Conservation (phyloP, 2,329 filamentous ascomycete species). For the Phialophora tarda region DNA sequence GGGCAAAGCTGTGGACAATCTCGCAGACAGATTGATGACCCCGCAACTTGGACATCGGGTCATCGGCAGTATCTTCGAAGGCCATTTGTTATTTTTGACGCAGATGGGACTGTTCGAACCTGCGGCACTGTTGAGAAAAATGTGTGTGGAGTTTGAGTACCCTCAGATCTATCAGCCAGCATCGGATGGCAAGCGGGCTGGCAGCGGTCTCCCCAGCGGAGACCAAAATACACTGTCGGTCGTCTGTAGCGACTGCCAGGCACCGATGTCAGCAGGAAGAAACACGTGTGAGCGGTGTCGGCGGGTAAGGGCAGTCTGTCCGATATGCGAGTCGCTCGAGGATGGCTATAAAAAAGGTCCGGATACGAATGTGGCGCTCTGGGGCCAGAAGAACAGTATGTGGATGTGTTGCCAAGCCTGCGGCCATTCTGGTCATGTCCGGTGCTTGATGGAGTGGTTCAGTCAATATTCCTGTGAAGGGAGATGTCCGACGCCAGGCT, state of each 20-base stretch:
- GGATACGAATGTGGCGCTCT: neutral
- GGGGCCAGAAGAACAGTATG: constrained; percentile 41
- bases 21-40: constrained; percentile 40
- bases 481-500: constrained; percentile 64
- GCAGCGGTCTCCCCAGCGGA: constrained; percentile 25
- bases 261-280: constrained; percentile 24
- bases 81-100: constrained; percentile 63
- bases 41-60: constrained; percentile 51
- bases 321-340: constrained; percentile 56
- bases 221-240: constrained; percentile 25
- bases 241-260: constrained; percentile 34
- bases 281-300: constrained; percentile 35
- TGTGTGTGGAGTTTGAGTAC: constrained; percentile 43
- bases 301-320: constrained; percentile 47
- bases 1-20: constrained; percentile 10
- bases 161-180: constrained; percentile 11
- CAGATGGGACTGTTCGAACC: constrained; percentile 42
- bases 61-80: constrained; percentile 59
- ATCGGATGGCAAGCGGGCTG: constrained; percentile 20
- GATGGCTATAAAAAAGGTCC: neutral
- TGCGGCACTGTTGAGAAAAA: constrained; percentile 64
- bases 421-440: constrained; percentile 64
- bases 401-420: constrained; percentile 66
- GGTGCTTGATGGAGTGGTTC: constrained; percentile 64
- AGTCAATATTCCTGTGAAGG: constrained; percentile 57